Base-by-base conservation (phyloP, 345 rosid genomes). In the Eucalyptus erythrocorys region DNA sequence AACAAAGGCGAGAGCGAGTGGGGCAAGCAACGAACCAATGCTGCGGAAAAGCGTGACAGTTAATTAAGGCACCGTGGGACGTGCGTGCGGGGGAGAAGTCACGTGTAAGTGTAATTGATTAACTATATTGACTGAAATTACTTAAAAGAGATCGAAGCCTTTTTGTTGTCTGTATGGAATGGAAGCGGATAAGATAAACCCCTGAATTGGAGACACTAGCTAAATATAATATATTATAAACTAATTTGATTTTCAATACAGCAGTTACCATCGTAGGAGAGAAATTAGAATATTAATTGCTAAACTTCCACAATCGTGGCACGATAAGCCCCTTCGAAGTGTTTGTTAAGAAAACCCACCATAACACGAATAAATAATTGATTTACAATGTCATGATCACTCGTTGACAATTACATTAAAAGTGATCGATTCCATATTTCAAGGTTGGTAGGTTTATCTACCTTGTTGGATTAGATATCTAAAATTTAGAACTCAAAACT, bases 21-120 rank as follows among this genome's bases (percentile, higher is more conserved):
- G 43, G 89, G 61, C 90, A 94, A 95, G 96, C 87, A 95, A 94
- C 96, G 96, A 95, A 94, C 98, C 98, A 93, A 94, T 88, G 42
- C 55, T 84, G 61, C 64, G 21, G 90, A 90, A 92, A 90, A 91
- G 92, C 91, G 93, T 59, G 84, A 84, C 85, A 27, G 57, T 71
- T 42, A 51, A 76, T 86, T 32, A 71, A 89, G 43, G 71, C 86
- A 34, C 50, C 15, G 47, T 3, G 82, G 45, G 27, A 19, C 45
- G 53, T 2, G 86, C 53, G 59, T 30, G 68, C 66, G 45, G 40
- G 47, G 64, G 24, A 48, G 86, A 64, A 64, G 37, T 30, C 68
- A 6, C 32, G 68, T 2, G 16, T 12, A 61, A 3, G 3, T 27
- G 8, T 43, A 2, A 4, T 85, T 51, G 24, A 85, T 27, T 26